These are phyloP conservation scores for Wallacemonas rigidus DNA, from an alignment of 208 protist species.

Conservation along the genomic window DNA sequence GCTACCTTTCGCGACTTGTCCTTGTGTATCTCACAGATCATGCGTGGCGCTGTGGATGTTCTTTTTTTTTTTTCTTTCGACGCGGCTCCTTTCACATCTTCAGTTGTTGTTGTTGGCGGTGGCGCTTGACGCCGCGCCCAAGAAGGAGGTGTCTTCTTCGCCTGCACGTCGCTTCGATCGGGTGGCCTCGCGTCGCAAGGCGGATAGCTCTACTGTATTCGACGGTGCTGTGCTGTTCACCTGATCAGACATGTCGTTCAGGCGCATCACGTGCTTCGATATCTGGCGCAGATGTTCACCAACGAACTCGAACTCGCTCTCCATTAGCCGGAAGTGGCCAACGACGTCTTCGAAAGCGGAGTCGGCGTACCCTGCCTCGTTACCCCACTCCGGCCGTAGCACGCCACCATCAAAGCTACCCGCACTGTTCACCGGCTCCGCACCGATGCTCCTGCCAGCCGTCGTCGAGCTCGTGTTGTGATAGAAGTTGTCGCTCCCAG, in stretches of 20 bases:
- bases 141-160: not conserved
- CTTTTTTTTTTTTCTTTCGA: not conserved
- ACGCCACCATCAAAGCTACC: not conserved
- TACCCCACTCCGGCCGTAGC: constrained; percentile 26
- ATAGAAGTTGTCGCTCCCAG: not conserved
- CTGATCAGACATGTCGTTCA: constrained; percentile 85
- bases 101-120: not conserved
- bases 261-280: constrained; percentile 73
- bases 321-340: constrained; percentile 68
- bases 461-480: constrained; percentile 1
- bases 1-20: no score
- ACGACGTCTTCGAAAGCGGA: constrained; percentile 76
- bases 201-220: not conserved
- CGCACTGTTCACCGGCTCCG: not conserved
- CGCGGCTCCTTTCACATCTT: not conserved
- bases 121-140: not conserved
- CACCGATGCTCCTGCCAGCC: not conserved
- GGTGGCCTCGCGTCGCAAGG: constrained; percentile 1
- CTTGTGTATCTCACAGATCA: not conserved
- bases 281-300: constrained; percentile 81
- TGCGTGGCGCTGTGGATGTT: not conserved
- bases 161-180: not conserved
- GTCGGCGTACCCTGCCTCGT: constrained; percentile 61
- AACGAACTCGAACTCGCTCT: constrained; percentile 73
- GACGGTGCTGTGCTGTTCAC: constrained; percentile 36